A percentile compares a stretch with the other conserved stretches of the same genome.
Evolutionary conservation across 441 rosid species (phyloP).

Genomic region (Aquilaria agallochum): DNA sequence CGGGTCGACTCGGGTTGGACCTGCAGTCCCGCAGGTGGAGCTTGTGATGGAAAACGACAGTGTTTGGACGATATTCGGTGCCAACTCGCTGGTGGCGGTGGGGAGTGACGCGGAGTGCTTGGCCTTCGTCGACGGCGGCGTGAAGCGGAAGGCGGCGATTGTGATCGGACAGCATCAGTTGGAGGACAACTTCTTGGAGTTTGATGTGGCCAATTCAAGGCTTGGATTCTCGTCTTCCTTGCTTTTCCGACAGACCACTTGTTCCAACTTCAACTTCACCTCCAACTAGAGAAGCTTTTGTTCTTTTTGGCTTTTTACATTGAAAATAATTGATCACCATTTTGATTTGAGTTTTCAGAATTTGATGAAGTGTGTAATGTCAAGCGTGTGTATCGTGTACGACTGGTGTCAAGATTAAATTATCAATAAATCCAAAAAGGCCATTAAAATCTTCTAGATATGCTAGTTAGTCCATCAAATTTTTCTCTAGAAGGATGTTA

Average conservation of each 20-base stretch:
- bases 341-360: too few species aligned
- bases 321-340: too few species aligned
- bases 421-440: too few species aligned
- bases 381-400: too few species aligned
- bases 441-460: too few species aligned
- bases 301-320: too few species aligned
- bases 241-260: slow-evolving; percentile 5
- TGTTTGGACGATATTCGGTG: slow-evolving; percentile 10
- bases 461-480: too few species aligned
- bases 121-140: slow-evolving; percentile 16
- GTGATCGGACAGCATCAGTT: slow-evolving; percentile 8
- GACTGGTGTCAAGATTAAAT: too few species aligned
- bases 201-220: slow-evolving; percentile 13
- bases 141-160: slow-evolving; percentile 1
- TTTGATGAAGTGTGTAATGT: too few species aligned
- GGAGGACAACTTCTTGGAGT: slow-evolving; percentile 16
- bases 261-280: slow-evolving; percentile 12
- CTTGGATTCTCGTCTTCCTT: slow-evolving; percentile 13
- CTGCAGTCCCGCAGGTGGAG: slow-evolving; percentile 22
- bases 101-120: slow-evolving; percentile 9
- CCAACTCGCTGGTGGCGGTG: slow-evolving; percentile 10
- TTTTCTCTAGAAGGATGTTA: too few species aligned
- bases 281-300: background rate
- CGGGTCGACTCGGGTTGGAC: slow-evolving; percentile 7
- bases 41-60: slow-evolving; percentile 18